phyloP scores from a whole-genome alignment of 192 early-diverging fungal species.

The Podila minutissima region DNA sequence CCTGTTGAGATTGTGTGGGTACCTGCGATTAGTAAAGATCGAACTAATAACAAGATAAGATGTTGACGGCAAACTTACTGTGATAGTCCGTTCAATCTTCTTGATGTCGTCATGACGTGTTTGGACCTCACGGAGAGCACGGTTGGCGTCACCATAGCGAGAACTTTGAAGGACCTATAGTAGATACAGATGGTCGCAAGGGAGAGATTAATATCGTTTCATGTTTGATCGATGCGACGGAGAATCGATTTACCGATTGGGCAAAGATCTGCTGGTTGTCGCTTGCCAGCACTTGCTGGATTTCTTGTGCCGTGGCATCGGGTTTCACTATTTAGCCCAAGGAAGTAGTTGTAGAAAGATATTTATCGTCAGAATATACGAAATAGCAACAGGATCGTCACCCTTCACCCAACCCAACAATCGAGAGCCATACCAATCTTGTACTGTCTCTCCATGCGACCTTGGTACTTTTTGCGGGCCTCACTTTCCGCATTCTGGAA shows the following conservation, averaged over 20 bases:
- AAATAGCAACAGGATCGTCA: neutral
- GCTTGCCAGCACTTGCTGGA: conserved; percentile 76
- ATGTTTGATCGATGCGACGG: neutral
- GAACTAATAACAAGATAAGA: neutral
- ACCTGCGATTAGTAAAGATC: neutral
- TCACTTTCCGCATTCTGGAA: conserved; percentile 83
- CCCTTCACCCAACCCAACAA: neutral
- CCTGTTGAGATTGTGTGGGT: conserved; percentile 50
- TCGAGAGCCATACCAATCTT: conserved; percentile 70
- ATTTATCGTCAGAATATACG: neutral
- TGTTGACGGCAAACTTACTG: conserved; percentile 55
- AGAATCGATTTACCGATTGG: conserved; percentile 66
- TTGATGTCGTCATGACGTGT: conserved; percentile 86
- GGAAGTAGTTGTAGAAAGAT: neutral
- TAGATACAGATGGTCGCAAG: neutral
- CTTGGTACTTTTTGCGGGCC: conserved; percentile 86
- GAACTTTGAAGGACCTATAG: conserved; percentile 73
- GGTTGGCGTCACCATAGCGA: conserved; percentile 75
- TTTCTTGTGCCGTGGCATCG: conserved; percentile 78
- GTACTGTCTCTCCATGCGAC: conserved; percentile 84
- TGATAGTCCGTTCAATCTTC: conserved; percentile 87
- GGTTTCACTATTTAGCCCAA: conserved; percentile 72
- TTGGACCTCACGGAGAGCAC: conserved; percentile 87
- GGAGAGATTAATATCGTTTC: neutral
- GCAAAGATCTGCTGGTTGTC: conserved; percentile 85